These are phyloP conservation scores for Liquidambar formosana DNA, from an alignment of 164 flowering plant species.

Conservation along the genomic window DNA sequence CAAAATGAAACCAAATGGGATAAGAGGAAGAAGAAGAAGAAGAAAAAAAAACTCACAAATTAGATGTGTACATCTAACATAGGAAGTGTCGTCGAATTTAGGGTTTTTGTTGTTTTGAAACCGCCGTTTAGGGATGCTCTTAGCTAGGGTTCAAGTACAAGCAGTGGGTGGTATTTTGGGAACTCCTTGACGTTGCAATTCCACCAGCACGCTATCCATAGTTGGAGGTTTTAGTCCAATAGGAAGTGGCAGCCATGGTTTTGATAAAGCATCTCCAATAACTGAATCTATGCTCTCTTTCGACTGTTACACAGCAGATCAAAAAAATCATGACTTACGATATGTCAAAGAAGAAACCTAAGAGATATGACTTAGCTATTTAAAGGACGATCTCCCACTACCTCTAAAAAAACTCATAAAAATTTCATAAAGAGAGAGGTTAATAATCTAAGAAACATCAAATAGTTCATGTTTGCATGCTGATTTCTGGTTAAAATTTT, in stretches of 20 bases:
- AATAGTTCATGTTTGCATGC: too few relatives aligned
- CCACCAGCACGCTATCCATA: constrained; percentile 69
- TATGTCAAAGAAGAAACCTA: too few relatives aligned
- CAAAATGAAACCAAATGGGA: not conserved
- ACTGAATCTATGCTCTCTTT: constrained; percentile 90
- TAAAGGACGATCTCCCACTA: too few relatives aligned
- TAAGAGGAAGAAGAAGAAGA: not conserved
- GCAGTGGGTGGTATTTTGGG: constrained; percentile 65
- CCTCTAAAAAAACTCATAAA: too few relatives aligned
- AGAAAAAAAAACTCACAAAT: constrained; percentile 3
- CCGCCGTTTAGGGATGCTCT: not conserved
- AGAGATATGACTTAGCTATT: too few relatives aligned
- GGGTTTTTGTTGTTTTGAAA: not conserved
- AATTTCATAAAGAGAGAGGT: not conserved
- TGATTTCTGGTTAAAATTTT: too few relatives aligned
- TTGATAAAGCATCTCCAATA: constrained; percentile 76
- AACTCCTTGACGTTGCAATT: constrained; percentile 79
- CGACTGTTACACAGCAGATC: constrained; percentile 40
- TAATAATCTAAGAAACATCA: too few relatives aligned
- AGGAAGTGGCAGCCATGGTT: constrained; percentile 95
- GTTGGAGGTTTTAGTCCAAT: constrained; percentile 93
- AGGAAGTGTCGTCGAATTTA: constrained; percentile 37
- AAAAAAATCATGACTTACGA: not conserved
- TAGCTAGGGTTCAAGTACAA: constrained; percentile 21
- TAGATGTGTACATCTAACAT: constrained; percentile 6